Conservation (phyloP, 129 eudicot genomes). For the Pittosporum tobira region DNA sequence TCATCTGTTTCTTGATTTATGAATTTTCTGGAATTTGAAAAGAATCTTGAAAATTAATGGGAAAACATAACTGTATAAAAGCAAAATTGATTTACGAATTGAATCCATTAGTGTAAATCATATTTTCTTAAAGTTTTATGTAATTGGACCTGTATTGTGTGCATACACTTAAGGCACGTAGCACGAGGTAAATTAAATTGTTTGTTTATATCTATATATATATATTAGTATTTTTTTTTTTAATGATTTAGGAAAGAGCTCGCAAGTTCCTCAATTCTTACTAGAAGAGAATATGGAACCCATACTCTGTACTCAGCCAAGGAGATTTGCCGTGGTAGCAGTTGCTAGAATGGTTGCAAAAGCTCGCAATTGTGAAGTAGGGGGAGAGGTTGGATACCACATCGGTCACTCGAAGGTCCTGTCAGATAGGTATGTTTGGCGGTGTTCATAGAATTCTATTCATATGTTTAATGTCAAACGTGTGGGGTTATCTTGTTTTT, state of each 20-base stretch:
- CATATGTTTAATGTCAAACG: neutral
- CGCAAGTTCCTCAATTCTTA: constrained; percentile 86
- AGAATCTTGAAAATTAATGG: too few relatives aligned
- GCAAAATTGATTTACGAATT: too few relatives aligned
- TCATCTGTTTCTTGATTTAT: too few relatives aligned
- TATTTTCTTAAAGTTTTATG: neutral
- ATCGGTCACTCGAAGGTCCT: constrained; percentile 81
- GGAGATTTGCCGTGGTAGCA: constrained; percentile 98
- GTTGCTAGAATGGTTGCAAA: constrained; percentile 91
- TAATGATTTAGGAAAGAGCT: constrained; percentile 65
- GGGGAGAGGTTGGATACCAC: constrained; percentile 94
- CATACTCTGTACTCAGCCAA: constrained; percentile 81
- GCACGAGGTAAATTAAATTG: neutral
- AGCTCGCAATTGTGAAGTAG: constrained; percentile 73
- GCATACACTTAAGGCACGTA: too few relatives aligned
- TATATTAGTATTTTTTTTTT: constrained; percentile 7
- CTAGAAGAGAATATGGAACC: constrained; percentile 78
- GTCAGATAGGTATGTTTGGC: constrained; percentile 54
- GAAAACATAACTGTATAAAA: too few relatives aligned
- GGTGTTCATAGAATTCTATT: neutral
- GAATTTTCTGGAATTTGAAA: too few relatives aligned
- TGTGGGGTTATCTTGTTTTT: neutral
- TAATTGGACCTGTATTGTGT: neutral
- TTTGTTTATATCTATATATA: neutral
- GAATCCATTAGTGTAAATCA: too few relatives aligned